phyloP scores from a whole-genome alignment of 495 filamentous ascomycete genomes.

The Penicillium macrosclerotiorum region DNA sequence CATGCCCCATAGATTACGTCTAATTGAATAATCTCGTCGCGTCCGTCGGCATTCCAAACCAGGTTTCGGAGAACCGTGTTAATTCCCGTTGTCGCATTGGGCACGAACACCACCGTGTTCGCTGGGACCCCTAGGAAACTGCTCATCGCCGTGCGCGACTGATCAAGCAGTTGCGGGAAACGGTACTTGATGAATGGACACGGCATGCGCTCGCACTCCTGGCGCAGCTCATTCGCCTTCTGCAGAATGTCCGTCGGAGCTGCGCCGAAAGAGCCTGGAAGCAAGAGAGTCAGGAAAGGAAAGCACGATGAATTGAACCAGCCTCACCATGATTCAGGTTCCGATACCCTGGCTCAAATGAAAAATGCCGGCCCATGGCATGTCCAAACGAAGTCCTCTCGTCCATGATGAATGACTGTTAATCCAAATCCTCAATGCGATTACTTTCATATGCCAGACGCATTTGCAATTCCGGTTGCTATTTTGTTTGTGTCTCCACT shows the following conservation, averaged over 20 bases:
- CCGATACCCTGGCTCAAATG: too few species aligned
- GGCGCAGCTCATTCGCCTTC: constrained; percentile 52
- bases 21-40: constrained; percentile 59
- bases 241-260: constrained; percentile 58
- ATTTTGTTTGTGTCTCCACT: too few species aligned
- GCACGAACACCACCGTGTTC: constrained; percentile 64
- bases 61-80: constrained; percentile 74
- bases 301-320: too few species aligned
- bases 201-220: constrained; percentile 56
- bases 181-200: constrained; percentile 69
- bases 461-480: too few species aligned
- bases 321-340: too few species aligned
- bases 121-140: constrained; percentile 58
- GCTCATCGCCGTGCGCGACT: constrained; percentile 60
- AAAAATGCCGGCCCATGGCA: too few species aligned
- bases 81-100: constrained; percentile 71
- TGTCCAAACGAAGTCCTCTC: too few species aligned
- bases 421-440: too few species aligned
- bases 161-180: constrained; percentile 55
- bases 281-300: too few species aligned
- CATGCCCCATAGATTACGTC: constrained; percentile 69
- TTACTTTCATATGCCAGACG: too few species aligned
- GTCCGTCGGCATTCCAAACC: constrained; percentile 43
- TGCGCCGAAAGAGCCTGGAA: constrained; percentile 68
- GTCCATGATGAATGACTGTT: too few species aligned